Base-by-base conservation (phyloP, 805 yeast genomes). In the Yarrowia osloensis region DNA sequence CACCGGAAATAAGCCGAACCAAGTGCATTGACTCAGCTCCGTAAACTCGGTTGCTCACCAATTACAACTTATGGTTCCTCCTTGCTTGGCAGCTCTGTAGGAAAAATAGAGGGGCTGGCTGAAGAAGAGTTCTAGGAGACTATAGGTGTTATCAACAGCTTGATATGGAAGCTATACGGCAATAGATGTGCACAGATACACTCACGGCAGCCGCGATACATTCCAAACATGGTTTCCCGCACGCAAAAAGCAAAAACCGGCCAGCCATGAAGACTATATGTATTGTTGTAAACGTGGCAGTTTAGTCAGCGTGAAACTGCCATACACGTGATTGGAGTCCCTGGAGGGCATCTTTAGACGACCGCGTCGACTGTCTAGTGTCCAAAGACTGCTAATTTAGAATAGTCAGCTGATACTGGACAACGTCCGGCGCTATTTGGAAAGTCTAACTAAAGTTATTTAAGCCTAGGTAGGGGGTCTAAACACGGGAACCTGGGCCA, bases 341-440 rank as follows among this genome's bases (percentile, higher is more conserved):
- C 1, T 19, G 44, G 31, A 28, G 7, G 50, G 50, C 50, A 46
- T 46, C 13, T 46, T 46, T 46, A 46, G 21, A 46, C 50, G 50
- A 46, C 33, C 19, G 13, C 6, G 29, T 26, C 50, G 4, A 17
- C 50, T 3, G 19, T 8, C 5, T 15, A 24, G 31, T 15, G 50
- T 17, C 21, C 12, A 46, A 46, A 46, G 50, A 24, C 50, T 26
- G 33, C 50, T 46, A 46, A 44, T 3, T 24, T 15, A 6, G 8
- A 46, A 26, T 46, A 46, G 50, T 46, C 50, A 46, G 50, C 50
- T 26, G 50, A 46, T 46, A 44, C 28, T 42, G 47, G 28, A 12
- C 17, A 22, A 44, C 29, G 47, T 44, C 29, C 13, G 29, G 17
- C 49, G 24, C 49, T 44, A 44, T 26, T 44, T 24, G 49, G 13